These are phyloP conservation scores for Aspergillus neotritici DNA, from an alignment of 2,329 filamentous ascomycete species.

Conservation along the genomic window DNA sequence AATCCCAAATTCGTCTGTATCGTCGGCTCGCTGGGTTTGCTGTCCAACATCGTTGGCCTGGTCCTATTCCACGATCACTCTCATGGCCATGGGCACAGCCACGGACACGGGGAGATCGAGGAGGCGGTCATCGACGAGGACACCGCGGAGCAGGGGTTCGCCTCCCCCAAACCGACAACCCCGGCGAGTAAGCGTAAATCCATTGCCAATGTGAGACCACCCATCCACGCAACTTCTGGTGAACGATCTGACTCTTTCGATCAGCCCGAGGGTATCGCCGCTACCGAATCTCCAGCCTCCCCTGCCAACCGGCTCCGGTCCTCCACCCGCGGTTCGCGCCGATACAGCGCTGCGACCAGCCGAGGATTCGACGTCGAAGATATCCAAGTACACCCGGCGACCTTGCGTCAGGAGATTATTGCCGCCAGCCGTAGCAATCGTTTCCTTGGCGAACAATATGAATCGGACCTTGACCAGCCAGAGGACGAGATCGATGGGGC, in stretches of 20 bases:
- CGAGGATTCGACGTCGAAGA: constrained; percentile 57
- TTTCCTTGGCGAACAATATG: constrained; percentile 50
- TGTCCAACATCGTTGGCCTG: constrained; percentile 84
- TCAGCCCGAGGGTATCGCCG: constrained; percentile 25
- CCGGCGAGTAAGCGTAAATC: constrained; percentile 54
- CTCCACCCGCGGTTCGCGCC: constrained; percentile 24
- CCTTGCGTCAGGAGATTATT: constrained; percentile 88
- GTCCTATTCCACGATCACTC: constrained; percentile 90
- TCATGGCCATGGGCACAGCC: constrained; percentile 64
- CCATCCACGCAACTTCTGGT: not conserved
- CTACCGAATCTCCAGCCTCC: constrained; percentile 24
- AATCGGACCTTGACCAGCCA: constrained; percentile 51
- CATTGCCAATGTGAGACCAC: constrained; percentile 58
- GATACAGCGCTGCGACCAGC: constrained; percentile 51
- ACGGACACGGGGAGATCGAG: constrained; percentile 43
- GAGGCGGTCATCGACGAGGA: constrained; percentile 43
- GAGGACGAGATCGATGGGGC: constrained; percentile 49
- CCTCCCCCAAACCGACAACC: constrained; percentile 26
- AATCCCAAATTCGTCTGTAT: constrained; percentile 84
- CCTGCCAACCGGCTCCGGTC: constrained; percentile 27
- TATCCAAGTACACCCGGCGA: constrained; percentile 80
- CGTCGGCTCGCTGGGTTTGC: constrained; percentile 78
- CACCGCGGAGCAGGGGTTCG: constrained; percentile 36
- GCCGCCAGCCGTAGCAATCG: constrained; percentile 65
- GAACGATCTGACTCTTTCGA: constrained; percentile 14